Evolutionary conservation across 805 yeast genomes (phyloP), one percentile per base, ranked within the genome.

Genomic region (Wickerhamomyces silvicola): DNA sequence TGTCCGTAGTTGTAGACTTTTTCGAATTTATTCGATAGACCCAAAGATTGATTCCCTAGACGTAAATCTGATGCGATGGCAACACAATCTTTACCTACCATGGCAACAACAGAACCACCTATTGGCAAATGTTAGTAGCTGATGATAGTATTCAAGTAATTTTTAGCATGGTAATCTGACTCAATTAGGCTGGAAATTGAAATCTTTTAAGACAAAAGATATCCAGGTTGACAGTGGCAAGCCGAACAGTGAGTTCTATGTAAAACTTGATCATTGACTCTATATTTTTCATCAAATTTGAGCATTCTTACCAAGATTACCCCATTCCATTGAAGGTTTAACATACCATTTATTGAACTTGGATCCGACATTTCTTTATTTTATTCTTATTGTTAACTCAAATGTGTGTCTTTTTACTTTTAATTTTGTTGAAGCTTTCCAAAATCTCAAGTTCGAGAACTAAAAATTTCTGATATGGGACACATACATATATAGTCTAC

Each of bases 71-170:
- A 81, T 4, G 97, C 99, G 51, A 92, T 87, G 19, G 97, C 98
- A 35, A 92, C 88, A 68, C 99, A 92, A 48, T 87, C 97, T 56
- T 94, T 88, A 50, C 99, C 99, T 17, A 81, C 81, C 99, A 92
- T 92, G 43, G 98, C 98, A 21, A 94, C 94, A 32, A 95, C 95
- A 42, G 95, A 73, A 62, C 99, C 98, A 64, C 97, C 86, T 57
- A 35, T 28, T 10, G 4, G 30, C 15, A 5, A 12, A 8, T 24
- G 46, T 52, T 39, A 50, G 50, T 43, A 37, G 3, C 12, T 24
- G 13, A 3, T 20, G 11, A 14, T 12, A 3, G 8, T 8, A 22
- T 14, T 19, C 22, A 19, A 19, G 10, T 19, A 19, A 19, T 8
- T 8, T 8, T 10, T 19, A 19, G 22, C 22, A 10, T 27, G 30